Evolutionary conservation across 2,329 filamentous ascomycete species (phyloP).

Genomic region (Dactylellina cionopaga): DNA sequence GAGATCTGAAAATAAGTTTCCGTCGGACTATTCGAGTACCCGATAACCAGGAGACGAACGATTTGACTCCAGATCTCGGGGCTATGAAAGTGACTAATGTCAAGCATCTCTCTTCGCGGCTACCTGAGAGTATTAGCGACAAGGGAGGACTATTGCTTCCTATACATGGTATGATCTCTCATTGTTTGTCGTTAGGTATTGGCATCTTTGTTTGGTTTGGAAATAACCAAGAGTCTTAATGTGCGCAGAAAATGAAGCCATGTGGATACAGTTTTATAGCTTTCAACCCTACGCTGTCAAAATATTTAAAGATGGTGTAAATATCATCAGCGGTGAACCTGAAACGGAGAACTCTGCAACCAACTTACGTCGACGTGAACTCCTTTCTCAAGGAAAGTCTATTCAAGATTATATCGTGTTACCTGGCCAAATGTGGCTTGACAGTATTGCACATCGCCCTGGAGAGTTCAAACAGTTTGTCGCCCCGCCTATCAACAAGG

Average conservation of each 20-base stretch:
- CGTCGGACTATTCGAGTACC: constrained; percentile 64
- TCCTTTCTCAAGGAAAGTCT: constrained; percentile 1
- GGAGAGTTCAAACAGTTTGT: constrained; percentile 65
- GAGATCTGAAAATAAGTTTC: too few species aligned
- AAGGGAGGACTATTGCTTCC: constrained; percentile 65
- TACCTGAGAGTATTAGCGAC: constrained; percentile 59
- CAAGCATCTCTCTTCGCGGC: constrained; percentile 57
- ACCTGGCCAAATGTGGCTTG: constrained; percentile 61
- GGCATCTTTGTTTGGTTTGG: not conserved
- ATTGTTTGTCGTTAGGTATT: not conserved
- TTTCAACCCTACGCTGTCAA: constrained; percentile 61
- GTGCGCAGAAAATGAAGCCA: constrained; percentile 60
- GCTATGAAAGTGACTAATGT: constrained; percentile 62
- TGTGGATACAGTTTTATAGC: constrained; percentile 63
- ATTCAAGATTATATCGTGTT: constrained; percentile 64
- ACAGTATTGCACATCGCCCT: constrained; percentile 61
- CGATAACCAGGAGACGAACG: constrained; percentile 59
- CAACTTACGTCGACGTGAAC: not conserved
- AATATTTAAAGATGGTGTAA: constrained; percentile 62
- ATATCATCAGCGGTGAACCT: constrained; percentile 61
- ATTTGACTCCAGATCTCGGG: constrained; percentile 61
- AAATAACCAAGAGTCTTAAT: not conserved
- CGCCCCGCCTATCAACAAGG: constrained; percentile 62
- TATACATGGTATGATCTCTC: constrained; percentile 60
- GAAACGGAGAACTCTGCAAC: not conserved